These are phyloP conservation scores for Aphanomyces euteiches DNA, from an alignment of 352 stramenopile genomes.

Conservation along the genomic window DNA sequence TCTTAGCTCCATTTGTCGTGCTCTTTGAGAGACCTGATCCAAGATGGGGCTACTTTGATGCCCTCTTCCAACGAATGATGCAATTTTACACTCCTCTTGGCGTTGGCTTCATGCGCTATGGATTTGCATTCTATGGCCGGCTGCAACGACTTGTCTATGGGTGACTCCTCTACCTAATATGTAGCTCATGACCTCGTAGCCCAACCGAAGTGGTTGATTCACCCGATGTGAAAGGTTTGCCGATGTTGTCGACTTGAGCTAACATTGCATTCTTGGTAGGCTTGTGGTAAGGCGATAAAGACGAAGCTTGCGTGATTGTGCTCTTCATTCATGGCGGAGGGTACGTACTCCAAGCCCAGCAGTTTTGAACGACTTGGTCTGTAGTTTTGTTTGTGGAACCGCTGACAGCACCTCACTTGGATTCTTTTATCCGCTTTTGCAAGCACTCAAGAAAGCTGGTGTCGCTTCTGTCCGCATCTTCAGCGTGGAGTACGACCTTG, in stretches of 20 bases:
- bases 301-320: neutral
- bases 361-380: neutral
- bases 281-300: constrained; percentile 20
- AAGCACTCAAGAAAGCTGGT: neutral
- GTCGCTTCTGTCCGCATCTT: neutral
- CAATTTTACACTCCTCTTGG: neutral
- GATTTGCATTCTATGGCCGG: constrained; percentile 17
- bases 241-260: neutral
- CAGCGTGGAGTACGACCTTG: constrained; percentile 26
- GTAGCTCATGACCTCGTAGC: neutral
- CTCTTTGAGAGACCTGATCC: constrained; percentile 9
- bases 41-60: constrained; percentile 12
- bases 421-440: constrained; percentile 4
- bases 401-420: neutral
- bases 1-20: constrained; percentile 15
- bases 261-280: neutral
- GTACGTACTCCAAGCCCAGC: neutral
- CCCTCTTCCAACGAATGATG: constrained; percentile 10
- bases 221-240: constrained; percentile 21
- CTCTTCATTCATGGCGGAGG: constrained; percentile 25
- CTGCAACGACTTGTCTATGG: constrained; percentile 20
- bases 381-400: constrained; percentile 22
- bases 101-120: neutral
- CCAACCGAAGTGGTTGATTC: constrained; percentile 4
- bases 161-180: neutral